These are phyloP conservation scores for Coleophoma eucalyptorum DNA, from an alignment of 2,329 filamentous ascomycete genomes.

Conservation along the genomic window DNA sequence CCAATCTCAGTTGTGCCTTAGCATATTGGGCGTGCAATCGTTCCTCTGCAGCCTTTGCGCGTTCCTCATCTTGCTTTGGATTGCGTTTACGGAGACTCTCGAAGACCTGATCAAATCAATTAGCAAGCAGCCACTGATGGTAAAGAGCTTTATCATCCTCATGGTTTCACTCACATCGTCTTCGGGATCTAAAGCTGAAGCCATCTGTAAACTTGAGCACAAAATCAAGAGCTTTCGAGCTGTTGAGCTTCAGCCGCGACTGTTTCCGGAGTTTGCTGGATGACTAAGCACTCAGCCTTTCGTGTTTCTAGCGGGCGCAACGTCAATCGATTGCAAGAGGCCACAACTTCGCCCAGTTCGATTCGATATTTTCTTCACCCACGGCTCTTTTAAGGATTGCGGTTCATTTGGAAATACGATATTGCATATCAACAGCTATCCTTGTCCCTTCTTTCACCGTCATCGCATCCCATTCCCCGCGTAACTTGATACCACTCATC, in stretches of 20 bases:
- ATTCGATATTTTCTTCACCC: neutral
- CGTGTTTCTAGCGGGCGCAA: neutral
- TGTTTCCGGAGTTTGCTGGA: neutral
- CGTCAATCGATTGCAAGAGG: neutral
- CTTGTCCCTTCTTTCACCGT: no score
- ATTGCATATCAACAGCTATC: no score
- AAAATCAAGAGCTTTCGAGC: conserved; percentile 2
- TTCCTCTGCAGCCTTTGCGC: conserved; percentile 54
- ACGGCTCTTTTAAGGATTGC: neutral
- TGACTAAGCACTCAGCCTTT: neutral
- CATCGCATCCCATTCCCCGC: no score
- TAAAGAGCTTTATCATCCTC: conserved; percentile 16
- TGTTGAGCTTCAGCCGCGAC: neutral
- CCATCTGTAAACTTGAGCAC: conserved; percentile 13
- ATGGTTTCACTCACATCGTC: conserved; percentile 40
- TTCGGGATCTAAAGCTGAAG: conserved; percentile 25
- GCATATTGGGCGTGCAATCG: conserved; percentile 19
- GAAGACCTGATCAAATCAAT: conserved; percentile 45
- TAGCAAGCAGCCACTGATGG: conserved; percentile 14
- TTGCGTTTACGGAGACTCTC: conserved; percentile 55
- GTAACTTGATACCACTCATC: no score
- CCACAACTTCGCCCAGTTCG: neutral
- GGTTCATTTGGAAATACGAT: no score
- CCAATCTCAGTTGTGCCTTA: conserved; percentile 57
- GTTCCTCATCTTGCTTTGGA: conserved; percentile 53